Conservation (phyloP, 2,329 filamentous ascomycete species). For the Trichophyton rubrum region DNA sequence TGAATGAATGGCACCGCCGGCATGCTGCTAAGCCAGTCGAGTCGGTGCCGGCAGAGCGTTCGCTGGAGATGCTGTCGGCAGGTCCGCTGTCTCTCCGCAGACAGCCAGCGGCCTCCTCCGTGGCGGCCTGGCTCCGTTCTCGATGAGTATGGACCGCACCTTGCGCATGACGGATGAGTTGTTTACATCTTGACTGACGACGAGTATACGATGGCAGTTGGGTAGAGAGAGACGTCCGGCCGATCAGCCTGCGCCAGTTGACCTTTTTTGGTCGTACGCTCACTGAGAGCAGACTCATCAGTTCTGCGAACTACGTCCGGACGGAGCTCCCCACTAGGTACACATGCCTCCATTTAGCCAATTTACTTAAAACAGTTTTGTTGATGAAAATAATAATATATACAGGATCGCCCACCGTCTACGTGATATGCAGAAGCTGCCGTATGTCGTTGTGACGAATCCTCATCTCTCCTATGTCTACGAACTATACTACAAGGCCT, state of each 20-base stretch:
- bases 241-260: constrained; percentile 91
- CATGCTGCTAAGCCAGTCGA: constrained; percentile 26
- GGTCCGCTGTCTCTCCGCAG: constrained; percentile 19
- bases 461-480: constrained; percentile 88
- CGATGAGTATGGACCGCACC: constrained; percentile 40
- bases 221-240: constrained; percentile 81
- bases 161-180: constrained; percentile 2
- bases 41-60: constrained; percentile 23
- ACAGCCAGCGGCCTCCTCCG: constrained; percentile 27
- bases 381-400: not conserved
- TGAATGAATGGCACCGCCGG: constrained; percentile 23
- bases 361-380: not conserved
- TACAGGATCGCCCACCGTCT: constrained; percentile 77
- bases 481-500: constrained; percentile 93
- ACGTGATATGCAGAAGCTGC: constrained; percentile 91
- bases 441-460: constrained; percentile 94
- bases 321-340: constrained; percentile 81
- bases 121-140: constrained; percentile 48
- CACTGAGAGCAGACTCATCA: constrained; percentile 77
- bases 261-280: constrained; percentile 94
- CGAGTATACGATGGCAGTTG: constrained; percentile 48
- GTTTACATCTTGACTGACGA: constrained; percentile 3
- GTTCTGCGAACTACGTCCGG: constrained; percentile 93
- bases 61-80: constrained; percentile 16
- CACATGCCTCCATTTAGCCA: not conserved